These are phyloP conservation scores for Niebla homalea DNA, from an alignment of 495 filamentous ascomycete species.

Conservation along the genomic window DNA sequence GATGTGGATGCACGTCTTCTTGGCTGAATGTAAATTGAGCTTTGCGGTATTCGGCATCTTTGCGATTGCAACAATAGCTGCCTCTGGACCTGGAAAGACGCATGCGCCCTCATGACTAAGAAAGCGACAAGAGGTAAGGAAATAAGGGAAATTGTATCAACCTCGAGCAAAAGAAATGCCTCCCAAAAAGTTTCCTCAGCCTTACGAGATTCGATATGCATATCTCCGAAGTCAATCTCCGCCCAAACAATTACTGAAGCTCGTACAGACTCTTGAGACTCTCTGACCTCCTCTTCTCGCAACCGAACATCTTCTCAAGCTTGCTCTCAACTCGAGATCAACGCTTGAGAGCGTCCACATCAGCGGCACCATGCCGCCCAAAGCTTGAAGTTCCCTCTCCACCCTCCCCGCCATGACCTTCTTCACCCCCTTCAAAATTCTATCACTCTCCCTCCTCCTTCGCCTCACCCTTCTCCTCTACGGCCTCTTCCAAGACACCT, in stretches of 20 bases:
- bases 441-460: conserved; percentile 53
- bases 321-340: no score
- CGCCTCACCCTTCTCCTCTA: conserved; percentile 65
- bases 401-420: conserved; percentile 10
- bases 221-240: neutral
- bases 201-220: conserved; percentile 1
- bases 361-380: no score
- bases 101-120: conserved; percentile 22
- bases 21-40: conserved; percentile 12
- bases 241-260: neutral
- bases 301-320: no score
- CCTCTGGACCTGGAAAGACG: conserved; percentile 15
- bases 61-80: conserved; percentile 7
- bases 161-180: neutral
- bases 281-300: no score
- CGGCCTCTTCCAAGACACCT: conserved; percentile 79
- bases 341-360: no score
- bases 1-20: conserved; percentile 14
- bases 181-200: conserved; percentile 9
- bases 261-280: no score
- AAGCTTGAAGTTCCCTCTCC: neutral
- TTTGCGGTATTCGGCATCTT: neutral
- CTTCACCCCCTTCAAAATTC: conserved; percentile 42
- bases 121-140: neutral
- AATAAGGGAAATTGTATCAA: neutral